Base-by-base conservation (phyloP, 1,284 basidiomycete genomes). In the Tilletia caries region DNA sequence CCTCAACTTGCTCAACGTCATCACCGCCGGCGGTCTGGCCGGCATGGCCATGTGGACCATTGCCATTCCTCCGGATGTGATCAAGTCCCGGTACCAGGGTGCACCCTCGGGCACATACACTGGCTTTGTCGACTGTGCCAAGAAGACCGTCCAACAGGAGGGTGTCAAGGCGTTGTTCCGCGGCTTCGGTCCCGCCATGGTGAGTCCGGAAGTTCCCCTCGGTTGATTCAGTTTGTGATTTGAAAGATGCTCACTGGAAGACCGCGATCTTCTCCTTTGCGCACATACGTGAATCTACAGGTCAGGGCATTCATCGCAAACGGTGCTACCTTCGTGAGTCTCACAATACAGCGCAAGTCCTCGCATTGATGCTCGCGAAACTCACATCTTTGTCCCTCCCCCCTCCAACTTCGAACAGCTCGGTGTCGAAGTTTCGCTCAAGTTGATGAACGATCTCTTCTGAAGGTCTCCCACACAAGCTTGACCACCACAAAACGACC, bases 41-140 rank as follows among this genome's bases (percentile, higher is more conserved):
- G 96, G 96, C 80, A 89, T 98, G 43, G 93, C 94, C 60, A 98
- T 98, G 96, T 80, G 79, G 76, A 72, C 71, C 20, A 68, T 83
- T 27, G 79, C 79, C 13, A 78, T 80, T 54, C 80, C 75, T 34
- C 74, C 73, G 34, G 72, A 76, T 72, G 72, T 64, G 34, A 86
- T 98, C 82, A 99, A 99, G 88, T 97, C 94, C 48, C 88, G 96
- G 71, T 87, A 98, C 66, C 96, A 99, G 85, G 93, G 92, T n/a
- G 95, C 96, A 33, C 94, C 95, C 27, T 89, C 90, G 3, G 96
- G 96, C 32, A 97, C 94, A 15, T 99, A 98, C 86, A 90, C 89
- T 64, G 94, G 96, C 48, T 89, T 98, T 82, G 78, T 97, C 71
- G 96, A 99, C 84, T 99, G 96, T 82, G 89, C 91, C 37, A 86